phyloP scores from a whole-genome alignment of 179 eudicot species.

The Heliamphora ciliata region DNA sequence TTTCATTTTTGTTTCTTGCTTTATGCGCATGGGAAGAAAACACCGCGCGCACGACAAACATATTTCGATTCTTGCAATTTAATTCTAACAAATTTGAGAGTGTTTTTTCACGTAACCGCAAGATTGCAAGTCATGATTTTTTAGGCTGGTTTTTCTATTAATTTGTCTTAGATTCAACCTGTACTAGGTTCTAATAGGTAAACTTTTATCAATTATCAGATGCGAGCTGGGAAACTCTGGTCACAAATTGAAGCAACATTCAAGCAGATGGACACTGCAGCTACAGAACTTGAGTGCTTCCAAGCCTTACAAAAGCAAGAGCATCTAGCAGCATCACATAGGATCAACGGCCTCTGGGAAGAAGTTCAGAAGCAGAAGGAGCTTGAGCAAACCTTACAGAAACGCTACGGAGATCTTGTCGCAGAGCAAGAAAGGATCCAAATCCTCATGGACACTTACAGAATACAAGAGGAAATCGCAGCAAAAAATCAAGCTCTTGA shows the following conservation, averaged over 20 bases:
- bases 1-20: background rate
- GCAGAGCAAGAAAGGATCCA: conserved; percentile 52
- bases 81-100: background rate
- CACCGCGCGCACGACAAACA: background rate
- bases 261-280: conserved; percentile 91
- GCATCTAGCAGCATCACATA: conserved; percentile 65
- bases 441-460: conserved; percentile 38
- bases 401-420: conserved; percentile 61
- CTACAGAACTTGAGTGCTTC: conserved; percentile 90
- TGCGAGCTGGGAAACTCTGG: conserved; percentile 73
- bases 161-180: background rate
- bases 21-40: background rate
- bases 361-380: conserved; percentile 96
- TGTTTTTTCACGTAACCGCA: too few species aligned
- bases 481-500: conserved; percentile 29
- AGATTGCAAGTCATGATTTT: too few species aligned
- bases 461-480: conserved; percentile 46
- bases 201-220: conserved; percentile 30
- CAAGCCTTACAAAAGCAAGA: conserved; percentile 82
- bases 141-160: too few species aligned
- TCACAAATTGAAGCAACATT: conserved; percentile 78
- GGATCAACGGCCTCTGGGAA: conserved; percentile 83
- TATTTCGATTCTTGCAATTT: background rate
- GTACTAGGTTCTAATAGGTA: conserved; percentile 15
- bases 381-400: conserved; percentile 71